Evolutionary conservation across 495 filamentous ascomycete species (phyloP).

Genomic region (Aspergillus conjunctus): DNA sequence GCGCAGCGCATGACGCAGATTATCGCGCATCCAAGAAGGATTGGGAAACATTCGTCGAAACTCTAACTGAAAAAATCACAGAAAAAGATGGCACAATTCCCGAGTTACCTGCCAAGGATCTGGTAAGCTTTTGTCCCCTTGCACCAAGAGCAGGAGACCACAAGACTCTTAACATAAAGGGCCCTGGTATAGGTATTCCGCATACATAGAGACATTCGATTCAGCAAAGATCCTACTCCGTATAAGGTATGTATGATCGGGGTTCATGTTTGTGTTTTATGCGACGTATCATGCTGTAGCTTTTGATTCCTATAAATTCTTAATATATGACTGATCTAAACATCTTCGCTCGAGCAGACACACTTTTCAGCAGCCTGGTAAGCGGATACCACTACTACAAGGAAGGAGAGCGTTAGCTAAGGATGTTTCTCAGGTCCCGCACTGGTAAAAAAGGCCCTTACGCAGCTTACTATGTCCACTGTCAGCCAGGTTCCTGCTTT

Average conservation of each 20-base stretch:
- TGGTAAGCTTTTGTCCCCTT: conserved; percentile 48
- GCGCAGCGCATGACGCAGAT: conserved; percentile 71
- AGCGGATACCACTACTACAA: conserved; percentile 21
- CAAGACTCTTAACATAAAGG: conserved; percentile 13
- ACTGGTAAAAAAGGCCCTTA: conserved; percentile 86
- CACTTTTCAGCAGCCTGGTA: conserved; percentile 83
- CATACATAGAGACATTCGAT: conserved; percentile 81
- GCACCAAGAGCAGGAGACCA: background rate
- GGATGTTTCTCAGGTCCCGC: conserved; percentile 56
- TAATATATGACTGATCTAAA: conserved; percentile 30
- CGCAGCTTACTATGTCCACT: conserved; percentile 77
- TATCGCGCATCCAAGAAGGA: conserved; percentile 76
- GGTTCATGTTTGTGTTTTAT: background rate
- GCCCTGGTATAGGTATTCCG: conserved; percentile 62
- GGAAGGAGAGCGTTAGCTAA: conserved; percentile 29
- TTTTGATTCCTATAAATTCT: background rate
- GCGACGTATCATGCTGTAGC: background rate
- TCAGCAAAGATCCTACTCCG: conserved; percentile 76
- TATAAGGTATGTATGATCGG: conserved; percentile 67
- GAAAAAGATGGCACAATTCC: conserved; percentile 77
- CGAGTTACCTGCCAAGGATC: conserved; percentile 77
- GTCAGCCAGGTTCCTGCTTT: conserved; percentile 61
- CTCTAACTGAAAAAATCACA: conserved; percentile 67
- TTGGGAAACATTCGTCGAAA: conserved; percentile 73
- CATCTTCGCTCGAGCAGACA: conserved; percentile 45